Evolutionary conservation across 331 rosid genomes (phyloP).

Genomic region (Acacia pycnantha): DNA sequence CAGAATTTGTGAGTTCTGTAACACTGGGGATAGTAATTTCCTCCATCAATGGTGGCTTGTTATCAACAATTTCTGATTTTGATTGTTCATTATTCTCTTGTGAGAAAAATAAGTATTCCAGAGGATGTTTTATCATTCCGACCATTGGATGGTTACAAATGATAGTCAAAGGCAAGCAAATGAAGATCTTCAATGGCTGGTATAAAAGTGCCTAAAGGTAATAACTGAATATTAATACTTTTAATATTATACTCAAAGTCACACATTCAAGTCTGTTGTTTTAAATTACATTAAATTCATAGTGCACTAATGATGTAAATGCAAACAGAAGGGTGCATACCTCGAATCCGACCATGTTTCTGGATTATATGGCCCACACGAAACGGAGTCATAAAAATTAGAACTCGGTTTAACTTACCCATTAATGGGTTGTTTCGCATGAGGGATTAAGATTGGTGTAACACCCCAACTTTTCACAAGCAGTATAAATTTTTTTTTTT

Average conservation of each 20-base stretch:
- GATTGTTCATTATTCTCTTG: constrained; percentile 35
- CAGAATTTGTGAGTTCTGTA: constrained; percentile 39
- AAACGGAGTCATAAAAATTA: background rate
- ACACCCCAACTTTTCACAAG: too few relatives aligned
- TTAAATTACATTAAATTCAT: background rate
- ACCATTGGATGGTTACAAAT: constrained; percentile 54
- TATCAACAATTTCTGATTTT: constrained; percentile 29
- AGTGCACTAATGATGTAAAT: background rate
- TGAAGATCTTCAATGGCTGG: constrained; percentile 38
- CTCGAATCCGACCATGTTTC: background rate
- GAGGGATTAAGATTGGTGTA: too few relatives aligned
- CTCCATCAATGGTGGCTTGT: constrained; percentile 47
- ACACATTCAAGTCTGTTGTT: background rate
- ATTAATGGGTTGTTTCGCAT: too few relatives aligned
- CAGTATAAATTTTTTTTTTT: too few relatives aligned
- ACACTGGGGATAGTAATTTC: constrained; percentile 61
- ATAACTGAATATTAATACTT: background rate
- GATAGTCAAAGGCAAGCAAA: constrained; percentile 51
- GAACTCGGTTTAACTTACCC: too few relatives aligned
- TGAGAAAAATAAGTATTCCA: constrained; percentile 30
- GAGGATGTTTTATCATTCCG: constrained; percentile 37
- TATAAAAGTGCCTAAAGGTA: constrained; percentile 29
- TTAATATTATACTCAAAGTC: background rate
- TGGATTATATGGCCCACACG: background rate
- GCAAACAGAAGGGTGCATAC: background rate